Evolutionary conservation across 495 filamentous ascomycete species (phyloP).

Genomic region (Neurospora sp.): DNA sequence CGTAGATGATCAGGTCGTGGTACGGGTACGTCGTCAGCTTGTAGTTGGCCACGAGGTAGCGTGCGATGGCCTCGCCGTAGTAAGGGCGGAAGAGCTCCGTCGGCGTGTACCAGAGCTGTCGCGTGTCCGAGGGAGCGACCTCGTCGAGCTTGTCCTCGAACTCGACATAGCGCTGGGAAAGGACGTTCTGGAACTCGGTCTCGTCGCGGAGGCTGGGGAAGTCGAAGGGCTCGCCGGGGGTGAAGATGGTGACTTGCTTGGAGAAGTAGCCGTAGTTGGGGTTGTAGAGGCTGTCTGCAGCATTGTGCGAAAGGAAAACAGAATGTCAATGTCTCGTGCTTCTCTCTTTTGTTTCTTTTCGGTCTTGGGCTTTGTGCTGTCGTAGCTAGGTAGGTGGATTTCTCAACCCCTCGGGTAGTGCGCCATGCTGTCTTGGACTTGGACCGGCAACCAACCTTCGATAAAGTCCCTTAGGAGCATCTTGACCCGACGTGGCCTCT

Average conservation of each 20-base stretch:
- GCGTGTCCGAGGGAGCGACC: slow-evolving; percentile 50
- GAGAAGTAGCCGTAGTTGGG: slow-evolving; percentile 97
- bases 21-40: slow-evolving; percentile 88
- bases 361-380: not conserved
- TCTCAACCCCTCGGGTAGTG: not conserved
- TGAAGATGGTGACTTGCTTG: slow-evolving; percentile 94
- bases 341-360: not conserved
- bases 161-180: slow-evolving; percentile 70
- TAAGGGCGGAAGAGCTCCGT: slow-evolving; percentile 95
- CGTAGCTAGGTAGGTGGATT: not conserved
- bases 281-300: slow-evolving; percentile 87
- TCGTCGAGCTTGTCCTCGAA: slow-evolving; percentile 86
- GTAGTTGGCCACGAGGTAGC: slow-evolving; percentile 92
- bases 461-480: slow-evolving; percentile 97
- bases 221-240: slow-evolving; percentile 82
- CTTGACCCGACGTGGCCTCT: slow-evolving; percentile 80
- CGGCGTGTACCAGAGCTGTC: slow-evolving; percentile 97
- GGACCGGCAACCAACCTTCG: slow-evolving; percentile 52
- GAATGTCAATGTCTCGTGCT: not conserved
- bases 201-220: slow-evolving; percentile 76
- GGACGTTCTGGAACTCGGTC: slow-evolving; percentile 61
- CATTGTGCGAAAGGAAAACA: not conserved
- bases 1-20: slow-evolving; percentile 95
- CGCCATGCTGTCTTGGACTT: not conserved
- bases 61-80: slow-evolving; percentile 92